phyloP scores from a whole-genome alignment of 257 asterid species.

The Vinca minor region DNA sequence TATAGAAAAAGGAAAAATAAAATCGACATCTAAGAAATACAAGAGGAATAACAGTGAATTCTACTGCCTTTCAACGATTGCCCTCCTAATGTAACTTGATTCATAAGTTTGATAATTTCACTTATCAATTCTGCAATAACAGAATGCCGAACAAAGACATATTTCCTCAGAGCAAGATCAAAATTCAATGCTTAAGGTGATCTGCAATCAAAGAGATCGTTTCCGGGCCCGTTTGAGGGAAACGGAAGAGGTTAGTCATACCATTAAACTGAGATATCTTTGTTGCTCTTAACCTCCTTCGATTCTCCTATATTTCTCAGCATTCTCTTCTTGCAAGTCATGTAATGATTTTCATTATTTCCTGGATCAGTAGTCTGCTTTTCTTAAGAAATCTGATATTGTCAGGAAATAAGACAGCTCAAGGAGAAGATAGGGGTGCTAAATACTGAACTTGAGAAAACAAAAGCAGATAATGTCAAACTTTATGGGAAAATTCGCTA shows the following conservation, averaged over 20 bases:
- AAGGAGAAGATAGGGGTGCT: constrained; percentile 82
- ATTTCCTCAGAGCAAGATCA: constrained; percentile 73
- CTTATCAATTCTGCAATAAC: constrained; percentile 10
- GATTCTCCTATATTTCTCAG: not conserved
- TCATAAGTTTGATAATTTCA: constrained; percentile 6
- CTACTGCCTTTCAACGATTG: not conserved
- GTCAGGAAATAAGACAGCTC: constrained; percentile 84
- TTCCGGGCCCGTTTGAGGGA: constrained; percentile 90
- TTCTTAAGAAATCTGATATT: constrained; percentile 14
- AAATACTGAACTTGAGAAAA: constrained; percentile 78
- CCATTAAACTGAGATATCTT: not conserved
- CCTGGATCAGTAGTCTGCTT: constrained; percentile 7
- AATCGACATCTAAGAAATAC: not conserved
- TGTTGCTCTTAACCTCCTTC: not conserved
- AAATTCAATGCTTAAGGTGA: constrained; percentile 96
- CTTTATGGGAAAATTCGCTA: constrained; percentile 96
- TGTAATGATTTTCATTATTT: constrained; percentile 13
- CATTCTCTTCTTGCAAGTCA: not conserved
- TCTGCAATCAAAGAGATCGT: constrained; percentile 97
- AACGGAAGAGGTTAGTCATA: constrained; percentile 77
- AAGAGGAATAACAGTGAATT: not conserved
- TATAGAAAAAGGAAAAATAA: not conserved
- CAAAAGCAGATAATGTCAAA: constrained; percentile 94
- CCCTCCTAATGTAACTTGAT: not conserved
- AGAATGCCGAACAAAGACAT: constrained; percentile 75